These are phyloP conservation scores for Solanum paucissectum DNA, from an alignment of 257 asterid species.

Conservation along the genomic window DNA sequence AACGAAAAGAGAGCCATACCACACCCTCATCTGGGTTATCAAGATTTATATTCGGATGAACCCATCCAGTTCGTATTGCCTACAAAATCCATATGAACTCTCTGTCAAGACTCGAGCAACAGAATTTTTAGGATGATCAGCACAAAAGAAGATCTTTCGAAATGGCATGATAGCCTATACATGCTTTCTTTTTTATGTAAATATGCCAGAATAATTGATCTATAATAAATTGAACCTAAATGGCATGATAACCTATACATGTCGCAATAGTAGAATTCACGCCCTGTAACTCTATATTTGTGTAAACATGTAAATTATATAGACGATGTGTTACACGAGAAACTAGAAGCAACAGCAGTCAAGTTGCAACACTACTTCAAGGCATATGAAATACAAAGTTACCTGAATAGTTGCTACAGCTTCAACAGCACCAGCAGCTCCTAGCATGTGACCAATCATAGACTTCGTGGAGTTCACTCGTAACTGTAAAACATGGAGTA, in stretches of 20 bases:
- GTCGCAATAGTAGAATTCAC: background rate
- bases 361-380: background rate
- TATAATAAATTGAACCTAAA: background rate
- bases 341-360: background rate
- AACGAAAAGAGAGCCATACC: conserved; percentile 14
- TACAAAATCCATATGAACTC: background rate
- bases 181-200: background rate
- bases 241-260: background rate
- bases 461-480: conserved; percentile 37
- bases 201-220: background rate
- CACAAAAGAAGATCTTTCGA: background rate
- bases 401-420: conserved; percentile 43
- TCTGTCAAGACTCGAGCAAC: background rate
- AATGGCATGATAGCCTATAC: background rate
- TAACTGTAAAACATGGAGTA: conserved; percentile 13
- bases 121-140: background rate
- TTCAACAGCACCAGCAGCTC: conserved; percentile 46
- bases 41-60: conserved; percentile 46
- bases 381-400: background rate
- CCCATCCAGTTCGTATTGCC: conserved; percentile 44
- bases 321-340: background rate
- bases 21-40: conserved; percentile 28
- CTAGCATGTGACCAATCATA: conserved; percentile 41
- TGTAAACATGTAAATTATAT: background rate
- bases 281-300: background rate